Conservation (phyloP, 495 filamentous ascomycete genomes). For the Lentithecium fluviatile region DNA sequence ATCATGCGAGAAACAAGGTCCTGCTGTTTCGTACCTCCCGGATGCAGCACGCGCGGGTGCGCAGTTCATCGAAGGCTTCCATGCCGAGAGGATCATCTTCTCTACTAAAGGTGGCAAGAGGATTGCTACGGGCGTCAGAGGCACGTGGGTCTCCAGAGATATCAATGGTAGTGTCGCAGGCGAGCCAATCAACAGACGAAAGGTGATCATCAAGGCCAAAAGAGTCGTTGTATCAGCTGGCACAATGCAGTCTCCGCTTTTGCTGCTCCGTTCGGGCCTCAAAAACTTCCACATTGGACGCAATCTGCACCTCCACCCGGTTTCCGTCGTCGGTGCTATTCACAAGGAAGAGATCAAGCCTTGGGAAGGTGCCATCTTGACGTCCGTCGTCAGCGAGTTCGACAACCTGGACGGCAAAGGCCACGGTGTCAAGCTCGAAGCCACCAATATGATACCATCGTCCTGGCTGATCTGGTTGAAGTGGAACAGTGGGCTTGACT, state of each 20-base stretch:
- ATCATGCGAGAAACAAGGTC: conserved; percentile 70
- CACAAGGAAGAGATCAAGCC: conserved; percentile 66
- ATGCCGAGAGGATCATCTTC: conserved; percentile 67
- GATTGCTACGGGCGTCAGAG: conserved; percentile 65
- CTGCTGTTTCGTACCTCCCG: conserved; percentile 71
- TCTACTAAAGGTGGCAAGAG: conserved; percentile 54
- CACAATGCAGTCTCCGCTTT: conserved; percentile 68
- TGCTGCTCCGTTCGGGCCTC: conserved; percentile 71
- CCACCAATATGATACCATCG: conserved; percentile 64
- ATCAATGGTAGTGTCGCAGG: conserved; percentile 56
- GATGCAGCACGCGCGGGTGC: conserved; percentile 75
- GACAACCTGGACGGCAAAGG: conserved; percentile 79
- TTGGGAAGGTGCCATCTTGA: conserved; percentile 80
- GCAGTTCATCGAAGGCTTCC: conserved; percentile 75
- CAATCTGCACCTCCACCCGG: conserved; percentile 80
- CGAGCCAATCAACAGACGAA: conserved; percentile 49
- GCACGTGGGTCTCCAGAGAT: conserved; percentile 72
- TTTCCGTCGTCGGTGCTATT: conserved; percentile 57
- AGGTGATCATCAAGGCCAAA: conserved; percentile 74
- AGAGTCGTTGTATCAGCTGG: conserved; percentile 77
- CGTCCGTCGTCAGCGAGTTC: conserved; percentile 70
- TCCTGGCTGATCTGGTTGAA: conserved; percentile 57
- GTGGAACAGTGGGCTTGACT: conserved; percentile 65
- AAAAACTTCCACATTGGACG: conserved; percentile 81
- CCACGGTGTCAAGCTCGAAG: conserved; percentile 81